Percentiles rank a stretch among this genome's conserved stretches.
phyloP scores from a whole-genome alignment of 2,329 filamentous ascomycete genomes.

The Stenocarpella maydis region DNA sequence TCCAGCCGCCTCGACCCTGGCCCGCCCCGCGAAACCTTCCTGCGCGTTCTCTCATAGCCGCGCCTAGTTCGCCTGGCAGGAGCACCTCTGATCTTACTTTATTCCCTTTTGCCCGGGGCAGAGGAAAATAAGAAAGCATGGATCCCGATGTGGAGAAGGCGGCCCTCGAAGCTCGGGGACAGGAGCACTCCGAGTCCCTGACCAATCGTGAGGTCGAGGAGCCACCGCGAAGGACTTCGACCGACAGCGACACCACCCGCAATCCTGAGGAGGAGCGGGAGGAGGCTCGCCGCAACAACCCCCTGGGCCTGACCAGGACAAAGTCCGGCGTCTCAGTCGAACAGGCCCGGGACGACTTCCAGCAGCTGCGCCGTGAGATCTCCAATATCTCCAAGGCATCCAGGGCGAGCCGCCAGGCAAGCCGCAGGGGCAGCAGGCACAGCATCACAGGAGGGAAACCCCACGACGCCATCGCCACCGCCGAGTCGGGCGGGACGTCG shows the following conservation, averaged over 20 bases:
- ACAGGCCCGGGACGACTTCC: conserved; percentile 75
- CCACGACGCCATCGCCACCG: conserved; percentile 52
- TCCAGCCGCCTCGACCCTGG: conserved; percentile 24
- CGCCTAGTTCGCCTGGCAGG: conserved; percentile 10
- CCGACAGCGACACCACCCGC: conserved; percentile 37
- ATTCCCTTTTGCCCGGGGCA: background rate
- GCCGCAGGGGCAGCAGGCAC: conserved; percentile 41
- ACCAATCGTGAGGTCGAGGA: conserved; percentile 36
- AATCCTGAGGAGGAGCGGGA: conserved; percentile 51
- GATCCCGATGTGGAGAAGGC: conserved; percentile 39
- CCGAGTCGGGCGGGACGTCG: conserved; percentile 43
- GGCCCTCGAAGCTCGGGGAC: conserved; percentile 19
- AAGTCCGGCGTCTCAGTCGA: conserved; percentile 67
- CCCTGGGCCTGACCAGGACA: conserved; percentile 54
- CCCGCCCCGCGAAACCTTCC: conserved; percentile 21
- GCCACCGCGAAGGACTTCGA: conserved; percentile 34
- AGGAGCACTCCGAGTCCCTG: conserved; percentile 21
- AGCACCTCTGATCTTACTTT: background rate
- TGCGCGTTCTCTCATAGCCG: background rate
- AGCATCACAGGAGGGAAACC: conserved; percentile 20
- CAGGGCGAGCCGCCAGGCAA: conserved; percentile 41
- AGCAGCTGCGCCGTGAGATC: conserved; percentile 69
- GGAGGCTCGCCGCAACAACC: conserved; percentile 54
- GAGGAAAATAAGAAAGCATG: conserved; percentile 27
- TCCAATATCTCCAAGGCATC: conserved; percentile 64